Evolutionary conservation across 2,329 filamentous ascomycete species (phyloP), one percentile per base, ranked within the genome.

Genomic region (Magnaporthiopsis incrustans): DNA sequence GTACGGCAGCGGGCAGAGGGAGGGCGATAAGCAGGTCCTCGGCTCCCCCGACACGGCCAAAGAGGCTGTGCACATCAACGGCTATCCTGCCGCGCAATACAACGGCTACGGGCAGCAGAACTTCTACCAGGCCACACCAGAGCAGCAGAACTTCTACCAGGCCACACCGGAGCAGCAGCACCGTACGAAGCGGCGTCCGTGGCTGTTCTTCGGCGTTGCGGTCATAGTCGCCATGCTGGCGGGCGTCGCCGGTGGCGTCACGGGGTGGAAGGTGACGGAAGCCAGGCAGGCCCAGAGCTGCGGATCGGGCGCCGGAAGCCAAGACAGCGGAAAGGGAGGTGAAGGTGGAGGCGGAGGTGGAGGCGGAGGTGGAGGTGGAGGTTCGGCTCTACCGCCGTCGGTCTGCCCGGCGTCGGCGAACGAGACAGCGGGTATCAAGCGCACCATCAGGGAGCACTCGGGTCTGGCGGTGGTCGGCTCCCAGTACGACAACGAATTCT

Each of bases 221-320:
- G 35, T 63, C 18, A 15, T 56, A 15, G 26, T 63, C 10, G 59
- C 66, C 61, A 38, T 64, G n/a, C 27, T 65, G 2, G 61, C 61
- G n/a, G 63, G 65, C 18, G 61, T 66, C 25, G 38, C 65, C 58
- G 65, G 63, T 25, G 66, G 63, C 18, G 33, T 65, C 12, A 60
- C 56, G 14, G 65, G 59, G 3, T 67, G 65, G 63, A 67, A 53
- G 50, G 62, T 66, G 27, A 61, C 32, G 1, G 61, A n/a, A 59
- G 60, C 56, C 26, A 44, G 30, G 60, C 30, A 30, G 33, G 44
- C 35, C 26, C 22, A 53, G 33, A 53, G 4, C 61, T 22, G 18
- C 4, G n/a, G 44, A 1, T 25, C n/a, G 35, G 15, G n/a, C 57
- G 32, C 56, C 35, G 22, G n/a, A 2, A 1, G 2, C n/a, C 8